Evolutionary conservation across 2,329 filamentous ascomycete species (phyloP).

Genomic region (Lasiodiplodia citricola): DNA sequence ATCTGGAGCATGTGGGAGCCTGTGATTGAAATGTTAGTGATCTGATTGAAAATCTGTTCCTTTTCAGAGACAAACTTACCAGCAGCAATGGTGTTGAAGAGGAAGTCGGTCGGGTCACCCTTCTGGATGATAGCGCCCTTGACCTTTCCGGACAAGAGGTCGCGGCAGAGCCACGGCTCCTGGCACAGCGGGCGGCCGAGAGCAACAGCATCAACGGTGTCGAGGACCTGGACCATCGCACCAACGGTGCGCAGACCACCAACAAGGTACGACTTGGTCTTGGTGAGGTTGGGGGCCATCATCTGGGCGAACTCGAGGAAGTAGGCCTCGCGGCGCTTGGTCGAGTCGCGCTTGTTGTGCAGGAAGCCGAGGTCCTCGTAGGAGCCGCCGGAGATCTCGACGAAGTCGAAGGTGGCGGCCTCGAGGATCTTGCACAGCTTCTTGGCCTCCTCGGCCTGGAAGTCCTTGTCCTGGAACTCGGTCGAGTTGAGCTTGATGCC

Average conservation of each 20-base stretch:
- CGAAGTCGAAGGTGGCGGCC: conserved; percentile 55
- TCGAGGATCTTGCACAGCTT: conserved; percentile 53
- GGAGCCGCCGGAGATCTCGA: conserved; percentile 65
- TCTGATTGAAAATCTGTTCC: neutral
- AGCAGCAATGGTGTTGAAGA: conserved; percentile 26
- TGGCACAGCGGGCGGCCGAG: conserved; percentile 60
- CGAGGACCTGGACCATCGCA: conserved; percentile 62
- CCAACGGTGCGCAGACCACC: conserved; percentile 59
- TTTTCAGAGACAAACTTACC: neutral
- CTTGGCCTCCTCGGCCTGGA: conserved; percentile 54
- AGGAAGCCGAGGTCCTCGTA: conserved; percentile 59
- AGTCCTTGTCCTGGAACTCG: conserved; percentile 56
- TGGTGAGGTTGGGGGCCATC: conserved; percentile 54
- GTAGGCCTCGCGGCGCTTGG: conserved; percentile 61
- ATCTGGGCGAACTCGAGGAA: conserved; percentile 62
- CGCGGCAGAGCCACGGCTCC: conserved; percentile 54
- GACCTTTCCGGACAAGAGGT: conserved; percentile 54
- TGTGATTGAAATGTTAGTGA: neutral
- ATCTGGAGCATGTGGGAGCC: conserved; percentile 27
- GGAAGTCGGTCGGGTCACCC: conserved; percentile 25
- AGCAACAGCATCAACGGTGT: conserved; percentile 65
- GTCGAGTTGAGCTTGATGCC: conserved; percentile 61
- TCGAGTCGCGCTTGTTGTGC: conserved; percentile 58
- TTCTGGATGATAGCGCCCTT: conserved; percentile 32
- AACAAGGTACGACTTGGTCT: conserved; percentile 64